Evolutionary conservation across 495 filamentous ascomycete species (phyloP).

Genomic region (Aspergillus affinis): DNA sequence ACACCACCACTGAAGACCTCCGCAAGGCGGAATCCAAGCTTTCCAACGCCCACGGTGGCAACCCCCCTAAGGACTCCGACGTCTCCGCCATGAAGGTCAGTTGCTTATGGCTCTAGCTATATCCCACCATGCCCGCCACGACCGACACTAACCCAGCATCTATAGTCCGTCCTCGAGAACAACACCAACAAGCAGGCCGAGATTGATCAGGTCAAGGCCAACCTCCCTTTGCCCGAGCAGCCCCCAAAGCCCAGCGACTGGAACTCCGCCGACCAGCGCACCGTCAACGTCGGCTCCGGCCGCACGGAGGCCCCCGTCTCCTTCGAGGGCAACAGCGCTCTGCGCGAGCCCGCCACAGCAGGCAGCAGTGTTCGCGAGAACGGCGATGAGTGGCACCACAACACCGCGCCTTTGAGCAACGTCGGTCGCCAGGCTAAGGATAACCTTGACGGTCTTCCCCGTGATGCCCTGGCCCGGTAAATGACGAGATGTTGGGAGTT

Average conservation of each 20-base stretch:
- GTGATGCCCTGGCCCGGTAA: constrained; percentile 47
- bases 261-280: constrained; percentile 67
- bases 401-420: constrained; percentile 37
- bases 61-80: constrained; percentile 46
- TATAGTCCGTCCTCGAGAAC: constrained; percentile 49
- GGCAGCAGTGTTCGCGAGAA: constrained; percentile 55
- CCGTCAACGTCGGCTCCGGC: constrained; percentile 67
- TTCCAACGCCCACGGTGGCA: constrained; percentile 40
- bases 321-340: constrained; percentile 50
- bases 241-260: constrained; percentile 73
- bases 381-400: constrained; percentile 40
- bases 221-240: constrained; percentile 77
- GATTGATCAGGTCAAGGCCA: constrained; percentile 64
- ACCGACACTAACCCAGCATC: constrained; percentile 7
- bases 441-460: constrained; percentile 46
- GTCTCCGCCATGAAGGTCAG: constrained; percentile 48
- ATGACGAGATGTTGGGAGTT: constrained; percentile 12
- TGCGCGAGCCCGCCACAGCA: constrained; percentile 64
- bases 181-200: constrained; percentile 57
- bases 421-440: constrained; percentile 60
- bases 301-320: constrained; percentile 52
- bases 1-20: constrained; percentile 51
- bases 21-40: constrained; percentile 51
- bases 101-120: not conserved
- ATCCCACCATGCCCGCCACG: not conserved